Base-by-base conservation (phyloP, 2,329 filamentous ascomycete species). In the Fulvia fulva region DNA sequence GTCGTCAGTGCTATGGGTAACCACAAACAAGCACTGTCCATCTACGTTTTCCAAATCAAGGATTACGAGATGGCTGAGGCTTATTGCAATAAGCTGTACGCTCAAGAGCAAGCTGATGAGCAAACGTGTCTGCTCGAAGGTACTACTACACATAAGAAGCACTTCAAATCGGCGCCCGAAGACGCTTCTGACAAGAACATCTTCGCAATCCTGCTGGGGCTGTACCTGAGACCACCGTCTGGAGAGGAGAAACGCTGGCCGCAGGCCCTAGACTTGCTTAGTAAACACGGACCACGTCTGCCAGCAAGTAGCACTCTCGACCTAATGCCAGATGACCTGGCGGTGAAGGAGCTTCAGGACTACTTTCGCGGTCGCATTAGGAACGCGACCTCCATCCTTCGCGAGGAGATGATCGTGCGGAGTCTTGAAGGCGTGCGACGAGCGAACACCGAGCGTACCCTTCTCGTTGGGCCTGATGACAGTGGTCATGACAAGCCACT, bases 281-380 rank as follows among this genome's bases (percentile, higher is more conserved):
- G 89, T 45, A 90, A 90, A 67, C 94, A 99, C 71, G 94, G 94
- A 50, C 91, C 93, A 11, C 88, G 94, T 11, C 83, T 99, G 5
- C 93, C 95, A 0, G 91, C 94, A 0, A 85, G 86, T 4, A 93
- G 90, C 32, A 96, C 93, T 0, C 80, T 99, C 7, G 86, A 88
- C 21, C 81, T 99, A 22, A 92, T 99, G 46, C 94, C 94, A 0
- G 83, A 90, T 59, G 80, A 84, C 3, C 83, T 97, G 7, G 87
- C 91, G 0, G 85, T 97, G 7, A 79, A 82, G 37, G 84, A 94
- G 57, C 83, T 99, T 0, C 89, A 92, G 68, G 88, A 88, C 14
- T 99, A 99, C 75, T 97, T 99, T 80, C 85, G 87, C 37, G 91
- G 92, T 11, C 87, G 93, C 22, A 96, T 97, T 68, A 87, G 94